These are phyloP conservation scores for Solanum hybrid DNA, from an alignment of 305 asterid species.

Conservation along the genomic window DNA sequence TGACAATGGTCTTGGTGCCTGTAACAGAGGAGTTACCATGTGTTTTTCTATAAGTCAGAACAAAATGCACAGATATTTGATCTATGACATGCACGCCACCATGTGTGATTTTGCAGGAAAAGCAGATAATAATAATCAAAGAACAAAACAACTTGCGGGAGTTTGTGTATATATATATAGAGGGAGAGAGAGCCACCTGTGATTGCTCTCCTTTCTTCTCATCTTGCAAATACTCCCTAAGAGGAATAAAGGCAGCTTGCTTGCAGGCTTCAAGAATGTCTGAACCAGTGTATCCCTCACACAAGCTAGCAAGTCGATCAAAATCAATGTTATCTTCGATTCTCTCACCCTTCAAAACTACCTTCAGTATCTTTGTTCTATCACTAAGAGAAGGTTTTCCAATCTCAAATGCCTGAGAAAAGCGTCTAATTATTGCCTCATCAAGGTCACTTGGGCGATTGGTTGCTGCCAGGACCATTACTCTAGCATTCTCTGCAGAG, in stretches of 20 bases:
- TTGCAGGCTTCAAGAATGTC: slow-evolving; percentile 17
- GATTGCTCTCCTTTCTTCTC: slow-evolving; percentile 13
- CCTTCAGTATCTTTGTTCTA: slow-evolving; percentile 67
- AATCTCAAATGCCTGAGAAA: slow-evolving; percentile 88
- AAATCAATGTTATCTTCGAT: slow-evolving; percentile 8
- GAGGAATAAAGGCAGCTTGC: slow-evolving; percentile 15
- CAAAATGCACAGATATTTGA: not conserved
- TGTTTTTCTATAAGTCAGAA: not conserved
- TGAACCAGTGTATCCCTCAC: slow-evolving; percentile 19
- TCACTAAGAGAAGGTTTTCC: slow-evolving; percentile 59
- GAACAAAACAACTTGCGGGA: not conserved
- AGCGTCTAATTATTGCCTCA: slow-evolving; percentile 86
- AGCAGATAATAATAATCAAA: not conserved
- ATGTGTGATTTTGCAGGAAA: not conserved
- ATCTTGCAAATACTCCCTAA: slow-evolving; percentile 11
- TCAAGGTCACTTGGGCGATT: slow-evolving; percentile 97
- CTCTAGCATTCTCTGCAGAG: slow-evolving; percentile 65
- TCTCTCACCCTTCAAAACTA: slow-evolving; percentile 28
- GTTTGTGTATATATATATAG: not conserved
- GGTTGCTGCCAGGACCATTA: slow-evolving; percentile 95
- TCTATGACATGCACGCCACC: not conserved
- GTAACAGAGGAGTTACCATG: not conserved
- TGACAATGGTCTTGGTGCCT: slow-evolving; percentile 10
- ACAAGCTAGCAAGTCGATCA: slow-evolving; percentile 10
- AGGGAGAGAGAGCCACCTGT: slow-evolving; percentile 2